These are phyloP conservation scores for Termitomyces sp. DNA, from an alignment of 768 basidiomycete genomes.

Conservation along the genomic window DNA sequence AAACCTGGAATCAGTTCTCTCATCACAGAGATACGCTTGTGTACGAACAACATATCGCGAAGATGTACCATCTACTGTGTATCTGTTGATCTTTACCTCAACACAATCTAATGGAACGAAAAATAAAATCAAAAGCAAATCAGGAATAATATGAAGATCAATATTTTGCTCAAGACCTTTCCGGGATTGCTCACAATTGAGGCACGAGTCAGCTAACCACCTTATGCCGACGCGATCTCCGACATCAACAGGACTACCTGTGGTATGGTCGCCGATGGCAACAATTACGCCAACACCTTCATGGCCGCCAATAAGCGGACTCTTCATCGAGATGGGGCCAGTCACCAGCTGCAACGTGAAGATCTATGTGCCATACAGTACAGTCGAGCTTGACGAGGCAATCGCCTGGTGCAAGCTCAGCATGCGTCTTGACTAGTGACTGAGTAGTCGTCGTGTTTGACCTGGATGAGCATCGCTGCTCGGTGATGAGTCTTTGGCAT, in stretches of 20 bases:
- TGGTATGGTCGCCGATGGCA: constrained; percentile 67
- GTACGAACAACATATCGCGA: constrained; percentile 51
- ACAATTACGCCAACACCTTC: constrained; percentile 81
- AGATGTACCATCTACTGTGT: constrained; percentile 76
- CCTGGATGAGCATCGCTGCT: constrained; percentile 27
- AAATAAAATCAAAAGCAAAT: too few species aligned
- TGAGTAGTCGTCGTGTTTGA: constrained; percentile 38
- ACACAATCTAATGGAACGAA: constrained; percentile 53
- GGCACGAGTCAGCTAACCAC: constrained; percentile 68
- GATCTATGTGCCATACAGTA: constrained; percentile 84
- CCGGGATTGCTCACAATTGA: constrained; percentile 71
- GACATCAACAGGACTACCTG: constrained; percentile 54
- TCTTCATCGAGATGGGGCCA: constrained; percentile 83
- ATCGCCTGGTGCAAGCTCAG: constrained; percentile 59
- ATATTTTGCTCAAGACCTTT: constrained; percentile 72
- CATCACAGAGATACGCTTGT: not conserved
- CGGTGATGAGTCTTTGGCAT: constrained; percentile 40
- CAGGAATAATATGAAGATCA: constrained; percentile 12
- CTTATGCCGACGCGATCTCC: constrained; percentile 85
- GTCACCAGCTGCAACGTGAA: constrained; percentile 70
- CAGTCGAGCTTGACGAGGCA: constrained; percentile 72
- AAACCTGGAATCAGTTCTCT: constrained; percentile 33
- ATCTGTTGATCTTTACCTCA: constrained; percentile 59
- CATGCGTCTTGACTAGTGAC: constrained; percentile 51
- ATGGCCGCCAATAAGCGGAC: constrained; percentile 76